These are phyloP conservation scores for Solanum paucissectum DNA, from an alignment of 257 asterid species.

Conservation along the genomic window DNA sequence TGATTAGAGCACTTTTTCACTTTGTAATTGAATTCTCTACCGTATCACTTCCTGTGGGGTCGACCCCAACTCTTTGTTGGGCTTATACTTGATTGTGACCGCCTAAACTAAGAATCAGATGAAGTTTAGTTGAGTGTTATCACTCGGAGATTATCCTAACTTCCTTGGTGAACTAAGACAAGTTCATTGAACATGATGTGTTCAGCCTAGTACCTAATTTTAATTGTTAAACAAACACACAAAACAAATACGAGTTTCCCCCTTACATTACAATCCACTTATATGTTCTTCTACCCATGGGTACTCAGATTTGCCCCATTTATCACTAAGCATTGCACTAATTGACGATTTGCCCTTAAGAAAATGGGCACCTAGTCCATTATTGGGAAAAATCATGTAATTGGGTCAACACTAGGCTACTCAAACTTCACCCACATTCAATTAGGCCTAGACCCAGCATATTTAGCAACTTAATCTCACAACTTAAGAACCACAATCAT, in stretches of 20 bases:
- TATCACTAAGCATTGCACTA: neutral
- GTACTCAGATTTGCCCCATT: neutral
- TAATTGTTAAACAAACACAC: no score
- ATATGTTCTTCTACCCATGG: neutral
- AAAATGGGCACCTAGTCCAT: neutral
- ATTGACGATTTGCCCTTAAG: neutral
- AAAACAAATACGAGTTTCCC: neutral
- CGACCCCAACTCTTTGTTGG: no score
- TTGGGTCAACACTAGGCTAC: neutral
- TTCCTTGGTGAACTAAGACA: neutral
- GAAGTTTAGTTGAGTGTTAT: no score
- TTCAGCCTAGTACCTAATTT: neutral
- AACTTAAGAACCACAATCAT: neutral
- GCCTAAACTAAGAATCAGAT: no score
- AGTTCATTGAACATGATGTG: neutral
- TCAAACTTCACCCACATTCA: neutral
- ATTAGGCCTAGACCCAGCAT: neutral
- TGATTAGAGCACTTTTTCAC: no score
- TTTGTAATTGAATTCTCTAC: no score
- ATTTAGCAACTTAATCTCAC: neutral
- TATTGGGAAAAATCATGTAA: neutral
- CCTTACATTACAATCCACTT: neutral
- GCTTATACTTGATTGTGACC: no score
- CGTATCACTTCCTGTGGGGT: no score
- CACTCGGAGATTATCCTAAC: no score